Conservation (phyloP, 768 basidiomycete species). For the Lactarius psammicola region DNA sequence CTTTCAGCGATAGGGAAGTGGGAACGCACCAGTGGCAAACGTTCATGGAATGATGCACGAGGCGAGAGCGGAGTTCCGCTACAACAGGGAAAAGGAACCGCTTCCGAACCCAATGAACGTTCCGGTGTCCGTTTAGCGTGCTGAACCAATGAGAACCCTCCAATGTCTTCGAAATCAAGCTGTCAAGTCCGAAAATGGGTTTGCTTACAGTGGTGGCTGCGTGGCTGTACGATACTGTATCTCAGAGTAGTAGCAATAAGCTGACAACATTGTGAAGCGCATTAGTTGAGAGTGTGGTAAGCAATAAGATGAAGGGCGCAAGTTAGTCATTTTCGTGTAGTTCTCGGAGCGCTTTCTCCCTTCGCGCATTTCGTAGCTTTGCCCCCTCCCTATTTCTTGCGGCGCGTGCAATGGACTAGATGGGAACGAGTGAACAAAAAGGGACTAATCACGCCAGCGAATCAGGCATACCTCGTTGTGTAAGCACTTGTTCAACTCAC, state of each 20-base stretch:
- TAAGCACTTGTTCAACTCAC: slow-evolving; percentile 66
- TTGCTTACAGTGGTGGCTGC: not conserved
- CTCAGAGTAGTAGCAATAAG: not conserved
- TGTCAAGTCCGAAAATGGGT: not conserved
- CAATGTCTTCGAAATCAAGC: not conserved
- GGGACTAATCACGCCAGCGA: slow-evolving; percentile 2
- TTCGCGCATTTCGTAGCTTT: slow-evolving; percentile 54
- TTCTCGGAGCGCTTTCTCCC: slow-evolving; percentile 56
- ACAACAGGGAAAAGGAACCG: not conserved
- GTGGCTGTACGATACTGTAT: not conserved
- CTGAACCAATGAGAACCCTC: not conserved
- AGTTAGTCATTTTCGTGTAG: slow-evolving; percentile 50
- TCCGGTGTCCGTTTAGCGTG: not conserved
- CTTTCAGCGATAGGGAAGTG: too few species aligned
- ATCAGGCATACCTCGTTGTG: slow-evolving; percentile 57
- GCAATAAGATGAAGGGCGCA: not conserved
- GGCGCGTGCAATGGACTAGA: slow-evolving; percentile 59
- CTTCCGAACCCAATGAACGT: not conserved
- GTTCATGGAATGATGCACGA: not conserved
- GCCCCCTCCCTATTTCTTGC: slow-evolving; percentile 58
- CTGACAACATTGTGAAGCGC: not conserved
- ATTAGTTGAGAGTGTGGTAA: not conserved
- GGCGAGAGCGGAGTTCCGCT: not conserved
- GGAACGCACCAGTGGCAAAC: too few species aligned
- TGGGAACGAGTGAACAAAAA: slow-evolving; percentile 7